Conservation (phyloP, 306 rosid species). For the Casuarina glauca region DNA sequence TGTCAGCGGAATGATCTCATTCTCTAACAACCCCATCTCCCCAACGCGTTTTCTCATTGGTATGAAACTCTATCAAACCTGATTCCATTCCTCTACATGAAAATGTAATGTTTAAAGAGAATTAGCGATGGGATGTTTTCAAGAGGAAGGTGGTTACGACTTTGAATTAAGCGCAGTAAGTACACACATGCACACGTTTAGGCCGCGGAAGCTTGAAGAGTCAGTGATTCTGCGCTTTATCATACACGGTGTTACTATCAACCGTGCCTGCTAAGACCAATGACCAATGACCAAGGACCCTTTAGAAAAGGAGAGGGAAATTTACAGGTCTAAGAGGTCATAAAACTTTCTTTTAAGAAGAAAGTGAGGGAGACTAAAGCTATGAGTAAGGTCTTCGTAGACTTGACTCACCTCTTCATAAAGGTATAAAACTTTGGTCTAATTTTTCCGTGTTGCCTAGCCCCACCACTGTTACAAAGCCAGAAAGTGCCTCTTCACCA, state of each 20-base stretch:
- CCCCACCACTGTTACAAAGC: not conserved
- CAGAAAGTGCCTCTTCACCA: not conserved
- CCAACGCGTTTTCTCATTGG: no score
- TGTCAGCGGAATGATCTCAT: no score
- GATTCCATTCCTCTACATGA: no score
- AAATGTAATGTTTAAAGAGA: no score
- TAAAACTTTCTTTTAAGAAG: not conserved
- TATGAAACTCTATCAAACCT: no score
- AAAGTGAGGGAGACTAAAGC: not conserved
- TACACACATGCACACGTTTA: no score
- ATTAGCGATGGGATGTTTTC: no score
- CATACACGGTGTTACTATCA: not conserved
- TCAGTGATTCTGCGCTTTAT: not conserved
- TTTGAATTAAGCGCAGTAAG: no score
- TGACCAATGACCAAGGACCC: no score
- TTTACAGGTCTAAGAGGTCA: not conserved
- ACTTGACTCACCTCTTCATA: not conserved
- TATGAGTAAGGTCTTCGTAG: not conserved
- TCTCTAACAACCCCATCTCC: no score
- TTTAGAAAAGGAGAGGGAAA: not conserved
- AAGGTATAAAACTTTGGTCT: not conserved
- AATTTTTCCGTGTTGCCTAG: not conserved
- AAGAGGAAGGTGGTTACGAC: no score
- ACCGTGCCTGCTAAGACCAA: no score
- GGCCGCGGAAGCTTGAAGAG: not conserved